Base-by-base conservation (phyloP, 495 filamentous ascomycete genomes). In the Tuber umbilicatum region DNA sequence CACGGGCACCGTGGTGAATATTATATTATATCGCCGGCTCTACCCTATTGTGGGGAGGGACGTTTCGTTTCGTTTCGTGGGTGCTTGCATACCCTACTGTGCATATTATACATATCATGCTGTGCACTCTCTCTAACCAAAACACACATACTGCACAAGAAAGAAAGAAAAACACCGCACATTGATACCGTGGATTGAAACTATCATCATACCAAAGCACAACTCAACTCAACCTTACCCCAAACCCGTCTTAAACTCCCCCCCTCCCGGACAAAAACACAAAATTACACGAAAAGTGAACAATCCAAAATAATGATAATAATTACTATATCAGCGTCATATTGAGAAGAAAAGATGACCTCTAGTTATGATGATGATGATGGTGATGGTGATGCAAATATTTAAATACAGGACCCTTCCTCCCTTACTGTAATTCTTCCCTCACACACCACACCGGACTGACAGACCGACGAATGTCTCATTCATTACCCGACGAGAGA, bases 401-500 rank as follows among this genome's bases (percentile, higher is more conserved):
- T 64, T 64, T 64, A 64, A 64, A 64, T 64, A 64, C 55, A 64
- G 55, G 55, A 12, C n/a, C 55, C 55, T 31, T 64, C 31, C 31
- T 64, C 27, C 23, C 12, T 5, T 2, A n/a, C n/a, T n/a, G n/a
- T n/a, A 64, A 64, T 31, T 12, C 55, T 64, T 64, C 55, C 50
- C n/a, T 14, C 50, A 64, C 55, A 64, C 55, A n/a, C 31, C 27
- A 31, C 27, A 3, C 10, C 7, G 14, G 47, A 27, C 23, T 9
- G 47, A 64, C n/a, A 64, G 27, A 64, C 55, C 31, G 55, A 64
- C 10, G 55, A 64, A 64, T 64, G 55, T 64, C 55, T 64, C 55
- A 31, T 64, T 31, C 55, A 64, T 64, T 64, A 64, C 55, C 55
- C 55, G 55, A 64, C 77, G 73, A 73, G 82, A 78, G 74, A 81